Evolutionary conservation across 768 basidiomycete species (phyloP), one percentile per base, ranked within the genome.

Genomic region (Coprinellus micaceus): DNA sequence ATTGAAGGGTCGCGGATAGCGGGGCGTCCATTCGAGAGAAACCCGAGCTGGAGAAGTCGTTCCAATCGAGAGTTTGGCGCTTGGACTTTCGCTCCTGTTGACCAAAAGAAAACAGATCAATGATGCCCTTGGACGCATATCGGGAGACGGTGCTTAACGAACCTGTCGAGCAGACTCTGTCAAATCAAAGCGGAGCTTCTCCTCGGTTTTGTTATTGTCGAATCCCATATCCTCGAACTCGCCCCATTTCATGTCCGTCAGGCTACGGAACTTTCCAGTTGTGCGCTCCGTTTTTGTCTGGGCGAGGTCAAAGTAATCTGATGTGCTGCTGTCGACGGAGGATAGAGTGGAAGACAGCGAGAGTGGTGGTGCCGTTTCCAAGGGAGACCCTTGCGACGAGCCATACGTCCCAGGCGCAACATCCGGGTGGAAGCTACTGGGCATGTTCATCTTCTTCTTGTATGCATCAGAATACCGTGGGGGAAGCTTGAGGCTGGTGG

Each of bases 161-260:
- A 78, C 86, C 62, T 77, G 79, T 59, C 91, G 78, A 24, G 94
- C 94, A 54, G 85, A 80, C 72, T 98, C 97, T 0, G 86, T 95
- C 60, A 98, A 70, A 68, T 98, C 95, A 69, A 99, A 98, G 65
- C 93, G 84, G 29, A 98, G 77, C 70, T 90, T 90, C 71, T 85
- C 89, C 60, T 83, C 78, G 49, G 77, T 76, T 7, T 73, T 80
- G 28, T 78, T 65, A 15, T 74, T 75, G 6, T 82, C 82, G 59
- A 98, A 97, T 0, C 94, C 94, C 71, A 84, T 78, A 37, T 79
- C 73, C 75, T 95, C 92, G 64, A 97, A 98, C 66, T 90, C 86
- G 6, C 92, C 92, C 94, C 94, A 97, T 64, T 86, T 89, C 59
- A 94, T 73, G 56, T 96, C 91, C 0, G 92, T 89, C 61, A 95